These are phyloP conservation scores for Picochlorum sp. DNA, from an alignment of 139 green algal species.

Conservation along the genomic window DNA sequence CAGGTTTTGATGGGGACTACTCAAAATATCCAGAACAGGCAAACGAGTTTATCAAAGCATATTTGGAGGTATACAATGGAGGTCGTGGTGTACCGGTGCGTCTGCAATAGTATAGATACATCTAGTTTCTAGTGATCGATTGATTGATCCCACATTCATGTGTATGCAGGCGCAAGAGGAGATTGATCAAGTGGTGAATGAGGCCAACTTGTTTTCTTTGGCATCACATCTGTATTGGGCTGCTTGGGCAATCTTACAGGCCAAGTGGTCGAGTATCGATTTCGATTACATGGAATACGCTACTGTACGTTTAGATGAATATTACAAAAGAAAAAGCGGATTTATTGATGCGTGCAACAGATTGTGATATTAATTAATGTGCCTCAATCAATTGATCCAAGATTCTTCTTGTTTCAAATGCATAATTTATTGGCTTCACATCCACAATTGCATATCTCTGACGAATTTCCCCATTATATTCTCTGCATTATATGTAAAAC, in stretches of 20 bases:
- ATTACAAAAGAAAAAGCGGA: slow-evolving; percentile 44
- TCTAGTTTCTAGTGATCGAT: no score
- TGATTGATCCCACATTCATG: no score
- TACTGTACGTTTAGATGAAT: slow-evolving; percentile 55
- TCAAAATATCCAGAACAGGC: slow-evolving; percentile 26
- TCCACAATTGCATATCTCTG: slow-evolving; percentile 43
- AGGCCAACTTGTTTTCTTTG: slow-evolving; percentile 74
- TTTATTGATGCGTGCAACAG: slow-evolving; percentile 31
- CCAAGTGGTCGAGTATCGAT: slow-evolving; percentile 67
- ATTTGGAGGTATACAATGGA: background rate
- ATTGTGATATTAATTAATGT: background rate
- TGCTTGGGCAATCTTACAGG: slow-evolving; percentile 79
- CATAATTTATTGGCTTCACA: slow-evolving; percentile 42
- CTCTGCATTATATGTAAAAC: slow-evolving; percentile 14
- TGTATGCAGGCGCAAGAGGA: slow-evolving; percentile 4
- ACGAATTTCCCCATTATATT: slow-evolving; percentile 63
- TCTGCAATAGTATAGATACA: no score
- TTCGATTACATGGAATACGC: slow-evolving; percentile 84
- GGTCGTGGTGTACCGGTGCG: background rate
- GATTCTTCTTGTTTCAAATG: slow-evolving; percentile 33
- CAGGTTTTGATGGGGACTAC: slow-evolving; percentile 92
- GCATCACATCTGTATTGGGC: slow-evolving; percentile 89
- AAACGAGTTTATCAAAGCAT: slow-evolving; percentile 15
- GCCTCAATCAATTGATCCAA: slow-evolving; percentile 14
- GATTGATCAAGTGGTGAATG: slow-evolving; percentile 27